Evolutionary conservation across 257 asterid species (phyloP), one percentile per base, ranked within the genome.

Genomic region (Ajuga chamaepitys): DNA sequence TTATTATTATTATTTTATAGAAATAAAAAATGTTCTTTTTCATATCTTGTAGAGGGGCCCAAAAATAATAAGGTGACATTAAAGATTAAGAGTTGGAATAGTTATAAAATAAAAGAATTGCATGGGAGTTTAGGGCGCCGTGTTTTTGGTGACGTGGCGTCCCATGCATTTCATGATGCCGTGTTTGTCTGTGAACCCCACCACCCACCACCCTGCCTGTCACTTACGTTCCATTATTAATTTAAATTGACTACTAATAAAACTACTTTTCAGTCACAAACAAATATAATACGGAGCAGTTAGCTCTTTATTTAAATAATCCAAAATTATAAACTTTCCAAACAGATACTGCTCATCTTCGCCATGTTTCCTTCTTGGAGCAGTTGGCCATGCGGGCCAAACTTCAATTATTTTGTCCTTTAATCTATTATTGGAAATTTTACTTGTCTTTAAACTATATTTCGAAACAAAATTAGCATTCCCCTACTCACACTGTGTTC

Each of bases 121-220:
- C 84, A 70, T 70, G 78, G 88, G 89, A 86, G 88, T 76, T 70
- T 50, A 45, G 81, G 46, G 58, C 95, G 95, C 72, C 96, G 88
- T 62, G 80, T 70, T 76, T 83, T 12, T 14, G 71, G 96, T 82
- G 90, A 86, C 92, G 85, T 86, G 85, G 88, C 89, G 86, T 84
- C 55, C 80, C 89, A 75, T 60, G 81, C 92, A 83, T 62, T 73
- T 70, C 71, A 73, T 61, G 60, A 35, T 53, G 71, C 67, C 58
- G 70, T 70, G 71, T 59, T 70, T 69, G 77, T 50, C 64, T 61
- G 74, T 60, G n/a, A 58, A 32, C 11, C 8, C 50, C 57, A 40
- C 22, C n/a, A n/a, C n/a, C n/a, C n/a, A n/a, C n/a, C n/a, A n/a
- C n/a, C n/a, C n/a, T n/a, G n/a, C 62, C 64, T 52, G 42, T 53